Evolutionary conservation across 2,329 filamentous ascomycete genomes (phyloP), one percentile per base, ranked within the genome.

Genomic region (Aspergillus chevalieri): DNA sequence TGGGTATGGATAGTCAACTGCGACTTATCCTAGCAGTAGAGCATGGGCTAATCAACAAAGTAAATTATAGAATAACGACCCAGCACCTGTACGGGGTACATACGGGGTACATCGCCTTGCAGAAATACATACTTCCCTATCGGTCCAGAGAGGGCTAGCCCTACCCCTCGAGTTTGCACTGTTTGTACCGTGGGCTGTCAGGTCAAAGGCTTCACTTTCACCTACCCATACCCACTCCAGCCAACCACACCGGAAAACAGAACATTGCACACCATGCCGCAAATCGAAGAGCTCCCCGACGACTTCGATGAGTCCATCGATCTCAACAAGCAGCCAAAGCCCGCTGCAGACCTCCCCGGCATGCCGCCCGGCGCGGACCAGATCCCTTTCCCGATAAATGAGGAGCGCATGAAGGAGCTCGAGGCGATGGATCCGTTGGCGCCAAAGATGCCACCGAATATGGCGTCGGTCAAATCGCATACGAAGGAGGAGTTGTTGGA

Each of bases 401-500:
- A 66, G 48, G 63, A 66, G 49, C 59, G 55, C 8, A 43, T 67
- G 39, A 65, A 65, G 53, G 61, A 62, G 47, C 43, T 61, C 14
- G 51, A 64, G 17, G 55, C 58, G 8, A 58, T 62, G 46, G 62
- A 66, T 26, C 62, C 65, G 0, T 55, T 57, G 19, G 62, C 65
- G 50, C 65, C 79, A 5, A 68, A 72, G 10, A 69, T 84, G 53
- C 82, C 83, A 4, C 81, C 82, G 1, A 73, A 71, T 4, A 81
- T 84, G 74, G 79, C 78, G 15, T 77, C 76, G 2, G 71, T 81
- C 42, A 77, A 76, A 52, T 74, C 77, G 48, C 76, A 82, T 62
- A 76, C 77, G 4, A 74, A 74, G 1, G 80, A 84, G 44, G 81
- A 87, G 56, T 71, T 87, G 33, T 62, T 84, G 38, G 72, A 76